Conservation (phyloP, 176 grass and related monocot genomes). For the Saccharum officinarum region DNA sequence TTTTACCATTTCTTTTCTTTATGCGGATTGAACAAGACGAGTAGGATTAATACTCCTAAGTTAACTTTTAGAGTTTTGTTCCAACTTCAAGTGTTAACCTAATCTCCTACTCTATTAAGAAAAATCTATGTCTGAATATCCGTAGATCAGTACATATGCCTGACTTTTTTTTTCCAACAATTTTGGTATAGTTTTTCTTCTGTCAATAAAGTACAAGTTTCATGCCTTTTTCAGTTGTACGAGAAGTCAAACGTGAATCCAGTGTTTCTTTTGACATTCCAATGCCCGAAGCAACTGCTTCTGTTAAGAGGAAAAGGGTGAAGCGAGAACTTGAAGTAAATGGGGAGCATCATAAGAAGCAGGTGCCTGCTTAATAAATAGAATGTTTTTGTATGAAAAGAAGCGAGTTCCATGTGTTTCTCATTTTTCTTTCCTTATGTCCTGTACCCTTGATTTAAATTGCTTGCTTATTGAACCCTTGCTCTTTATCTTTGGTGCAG, state of each 20-base stretch:
- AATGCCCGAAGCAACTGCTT: constrained; percentile 4
- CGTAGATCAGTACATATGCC: not conserved
- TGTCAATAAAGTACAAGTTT: not conserved
- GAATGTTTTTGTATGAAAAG: not conserved
- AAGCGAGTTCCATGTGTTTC: not conserved
- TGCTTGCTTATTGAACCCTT: not conserved
- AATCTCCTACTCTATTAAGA: not conserved
- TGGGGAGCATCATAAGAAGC: constrained; percentile 25
- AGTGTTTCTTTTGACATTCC: constrained; percentile 18
- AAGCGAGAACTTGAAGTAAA: constrained; percentile 38
- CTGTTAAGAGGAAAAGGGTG: constrained; percentile 47
- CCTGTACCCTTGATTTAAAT: constrained; percentile 23
- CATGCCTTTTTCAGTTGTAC: constrained; percentile 39
- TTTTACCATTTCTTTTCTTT: not conserved
- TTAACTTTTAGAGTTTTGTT: not conserved
- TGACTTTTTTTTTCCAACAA: not conserved
- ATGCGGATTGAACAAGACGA: not conserved
- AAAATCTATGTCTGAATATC: not conserved
- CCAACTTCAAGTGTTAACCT: not conserved
- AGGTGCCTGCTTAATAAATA: constrained; percentile 29
- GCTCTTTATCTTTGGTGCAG: not conserved
- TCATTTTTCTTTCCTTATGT: not conserved
- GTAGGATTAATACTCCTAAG: not conserved
- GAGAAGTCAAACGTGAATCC: constrained; percentile 34
- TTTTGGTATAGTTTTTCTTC: not conserved